Conservation (phyloP, 2,329 filamentous ascomycete genomes). For the Pezicula carpinea region DNA sequence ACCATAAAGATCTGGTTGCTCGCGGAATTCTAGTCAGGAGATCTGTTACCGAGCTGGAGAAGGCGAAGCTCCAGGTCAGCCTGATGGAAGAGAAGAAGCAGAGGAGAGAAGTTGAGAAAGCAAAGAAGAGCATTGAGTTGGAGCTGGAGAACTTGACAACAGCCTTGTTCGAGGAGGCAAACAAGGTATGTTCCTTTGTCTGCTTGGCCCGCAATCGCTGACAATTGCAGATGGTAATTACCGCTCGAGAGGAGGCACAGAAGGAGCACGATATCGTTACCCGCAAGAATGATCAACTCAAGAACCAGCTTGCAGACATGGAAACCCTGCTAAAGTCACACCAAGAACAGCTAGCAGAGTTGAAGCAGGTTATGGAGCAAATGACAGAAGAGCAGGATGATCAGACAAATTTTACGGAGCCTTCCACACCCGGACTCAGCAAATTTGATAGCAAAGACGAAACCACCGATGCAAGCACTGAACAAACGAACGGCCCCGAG, state of each 20-base stretch:
- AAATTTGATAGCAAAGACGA: slow-evolving; percentile 59
- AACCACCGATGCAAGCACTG: slow-evolving; percentile 31
- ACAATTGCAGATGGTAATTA: slow-evolving; percentile 89
- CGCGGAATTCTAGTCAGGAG: slow-evolving; percentile 73
- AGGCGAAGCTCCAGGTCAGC: slow-evolving; percentile 50
- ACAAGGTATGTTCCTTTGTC: slow-evolving; percentile 54
- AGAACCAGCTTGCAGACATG: slow-evolving; percentile 78
- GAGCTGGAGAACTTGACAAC: slow-evolving; percentile 88
- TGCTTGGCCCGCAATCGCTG: slow-evolving; percentile 58
- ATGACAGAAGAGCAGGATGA: slow-evolving; percentile 74
- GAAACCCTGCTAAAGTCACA: slow-evolving; percentile 82
- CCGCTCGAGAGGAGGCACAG: slow-evolving; percentile 83
- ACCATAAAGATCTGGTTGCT: slow-evolving; percentile 65
- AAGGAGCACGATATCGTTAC: slow-evolving; percentile 76
- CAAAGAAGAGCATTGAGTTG: slow-evolving; percentile 85
- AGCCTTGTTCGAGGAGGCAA: slow-evolving; percentile 95
- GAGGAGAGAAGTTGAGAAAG: slow-evolving; percentile 63
- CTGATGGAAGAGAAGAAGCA: slow-evolving; percentile 62
- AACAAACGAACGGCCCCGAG: slow-evolving; percentile 32
- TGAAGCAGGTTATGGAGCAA: slow-evolving; percentile 89
- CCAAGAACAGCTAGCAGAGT: slow-evolving; percentile 85
- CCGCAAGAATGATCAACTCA: slow-evolving; percentile 83
- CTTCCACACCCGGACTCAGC: slow-evolving; percentile 72
- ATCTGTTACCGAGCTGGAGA: slow-evolving; percentile 70
- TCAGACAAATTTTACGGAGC: slow-evolving; percentile 60